Evolutionary conservation across 2,329 filamentous ascomycete genomes (phyloP).

Genomic region (Alternaria metachromatica): DNA sequence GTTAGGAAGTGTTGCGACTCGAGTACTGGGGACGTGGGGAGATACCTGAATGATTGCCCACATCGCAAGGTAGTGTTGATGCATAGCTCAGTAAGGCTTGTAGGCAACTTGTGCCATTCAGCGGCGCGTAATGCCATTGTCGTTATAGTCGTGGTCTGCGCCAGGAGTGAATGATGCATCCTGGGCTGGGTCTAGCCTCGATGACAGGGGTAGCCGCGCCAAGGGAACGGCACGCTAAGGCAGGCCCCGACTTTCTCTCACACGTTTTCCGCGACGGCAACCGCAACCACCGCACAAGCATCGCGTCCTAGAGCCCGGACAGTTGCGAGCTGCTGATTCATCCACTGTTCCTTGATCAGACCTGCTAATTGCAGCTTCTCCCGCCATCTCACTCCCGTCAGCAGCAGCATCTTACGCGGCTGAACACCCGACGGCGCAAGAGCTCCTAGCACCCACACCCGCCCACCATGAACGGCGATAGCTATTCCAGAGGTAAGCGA

Average conservation of each 20-base stretch:
- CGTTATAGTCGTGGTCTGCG: background rate
- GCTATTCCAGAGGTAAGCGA: constrained; percentile 75
- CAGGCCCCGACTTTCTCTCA: constrained; percentile 25
- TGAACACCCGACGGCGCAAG: constrained; percentile 17
- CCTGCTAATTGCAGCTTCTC: constrained; percentile 26
- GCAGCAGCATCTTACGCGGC: constrained; percentile 16
- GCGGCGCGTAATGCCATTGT: constrained; percentile 61
- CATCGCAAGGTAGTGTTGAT: constrained; percentile 94
- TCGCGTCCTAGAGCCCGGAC: constrained; percentile 25
- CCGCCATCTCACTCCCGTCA: constrained; percentile 11
- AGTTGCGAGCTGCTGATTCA: constrained; percentile 12
- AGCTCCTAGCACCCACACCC: constrained; percentile 20
- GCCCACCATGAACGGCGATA: constrained; percentile 81
- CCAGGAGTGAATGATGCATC: constrained; percentile 5
- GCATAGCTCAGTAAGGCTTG: constrained; percentile 84
- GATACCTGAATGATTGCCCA: constrained; percentile 84
- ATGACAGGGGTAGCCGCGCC: constrained; percentile 19
- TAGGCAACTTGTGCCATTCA: constrained; percentile 86
- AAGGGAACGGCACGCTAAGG: constrained; percentile 20
- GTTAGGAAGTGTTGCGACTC: constrained; percentile 11
- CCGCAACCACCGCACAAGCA: constrained; percentile 20
- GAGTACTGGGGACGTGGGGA: background rate
- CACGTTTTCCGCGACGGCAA: constrained; percentile 19
- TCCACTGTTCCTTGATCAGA: constrained; percentile 13
- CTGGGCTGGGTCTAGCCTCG: constrained; percentile 10